These are phyloP conservation scores for Ilex paraguariensis DNA, from an alignment of 305 asterid genomes.

Conservation along the genomic window DNA sequence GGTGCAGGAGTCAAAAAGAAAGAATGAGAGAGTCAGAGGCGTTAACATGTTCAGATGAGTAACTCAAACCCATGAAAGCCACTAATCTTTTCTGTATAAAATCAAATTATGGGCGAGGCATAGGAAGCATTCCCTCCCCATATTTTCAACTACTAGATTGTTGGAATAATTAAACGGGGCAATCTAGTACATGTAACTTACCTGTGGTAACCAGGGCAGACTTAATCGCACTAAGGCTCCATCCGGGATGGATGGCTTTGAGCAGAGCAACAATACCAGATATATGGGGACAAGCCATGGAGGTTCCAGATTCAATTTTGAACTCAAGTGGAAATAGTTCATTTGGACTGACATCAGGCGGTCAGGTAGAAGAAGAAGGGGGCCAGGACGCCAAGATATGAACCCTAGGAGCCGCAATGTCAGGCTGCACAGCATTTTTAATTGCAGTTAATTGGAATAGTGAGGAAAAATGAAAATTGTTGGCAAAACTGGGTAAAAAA, in stretches of 20 bases:
- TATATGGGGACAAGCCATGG: slow-evolving; percentile 36
- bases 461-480: no score
- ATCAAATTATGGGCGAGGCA: no score
- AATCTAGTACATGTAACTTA: neutral
- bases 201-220: slow-evolving; percentile 34
- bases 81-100: no score
- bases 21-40: neutral
- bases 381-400: slow-evolving; percentile 30
- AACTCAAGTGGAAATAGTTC: slow-evolving; percentile 11
- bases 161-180: no score
- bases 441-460: no score
- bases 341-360: slow-evolving; percentile 2
- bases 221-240: slow-evolving; percentile 32
- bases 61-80: no score
- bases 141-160: no score
- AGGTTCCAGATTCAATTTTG: slow-evolving; percentile 30
- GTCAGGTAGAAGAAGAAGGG: slow-evolving; percentile 13
- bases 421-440: slow-evolving; percentile 8
- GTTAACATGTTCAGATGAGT: no score
- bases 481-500: no score
- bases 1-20: neutral
- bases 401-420: slow-evolving; percentile 29
- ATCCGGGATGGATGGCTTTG: slow-evolving; percentile 22
- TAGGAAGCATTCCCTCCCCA: no score
- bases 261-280: slow-evolving; percentile 28